Evolutionary conservation across 2,329 filamentous ascomycete species (phyloP), one percentile per base, ranked within the genome.

Genomic region (Neocucurbitaria cava): DNA sequence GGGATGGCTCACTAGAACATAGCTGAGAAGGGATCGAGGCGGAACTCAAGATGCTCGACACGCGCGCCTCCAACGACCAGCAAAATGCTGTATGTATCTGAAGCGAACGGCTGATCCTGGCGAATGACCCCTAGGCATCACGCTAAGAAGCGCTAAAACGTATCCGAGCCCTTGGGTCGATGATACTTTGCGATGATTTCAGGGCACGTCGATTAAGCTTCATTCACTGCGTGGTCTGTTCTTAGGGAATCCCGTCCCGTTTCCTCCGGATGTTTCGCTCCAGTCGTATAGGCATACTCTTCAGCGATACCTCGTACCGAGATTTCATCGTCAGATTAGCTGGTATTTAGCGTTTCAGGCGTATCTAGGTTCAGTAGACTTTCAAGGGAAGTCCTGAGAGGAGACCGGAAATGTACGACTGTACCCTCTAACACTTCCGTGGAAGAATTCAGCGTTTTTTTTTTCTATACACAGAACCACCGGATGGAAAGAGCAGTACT

Each of bases 231-330:
- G 64, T 51, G 62, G 59, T 59, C 65, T 59, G 47, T 40, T 44
- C 46, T 54, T 56, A 49, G 45, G 55, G 72, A 59, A 69, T 59
- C 60, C 59, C 71, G 67, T 73, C 71, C 72, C 72, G 72, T 64
- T 59, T 66, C 52, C 61, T 65, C 72, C 72, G 72, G 56, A 62
- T 66, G 54, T 49, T 60, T 65, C 53, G 55, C 55, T 28, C 46
- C 43, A 24, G 18, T 30, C 39, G 42, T 52, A 43, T 54, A 24
- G 33, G 56, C 43, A 39, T 58, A 43, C 49, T 26, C 44, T 55
- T 33, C 17, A 26, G 20, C 18, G 20, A 45, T 13, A 43, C 28
- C 30, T 38, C 41, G 36, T 50, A 52, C 52, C 56, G 61, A 53
- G 58, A 58, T 36, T 44, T 28, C 28, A 60, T 26, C 45, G 41